Evolutionary conservation across 139 green algal genomes (phyloP), one percentile per base, ranked within the genome.

Genomic region (Coccomyxa sp.): DNA sequence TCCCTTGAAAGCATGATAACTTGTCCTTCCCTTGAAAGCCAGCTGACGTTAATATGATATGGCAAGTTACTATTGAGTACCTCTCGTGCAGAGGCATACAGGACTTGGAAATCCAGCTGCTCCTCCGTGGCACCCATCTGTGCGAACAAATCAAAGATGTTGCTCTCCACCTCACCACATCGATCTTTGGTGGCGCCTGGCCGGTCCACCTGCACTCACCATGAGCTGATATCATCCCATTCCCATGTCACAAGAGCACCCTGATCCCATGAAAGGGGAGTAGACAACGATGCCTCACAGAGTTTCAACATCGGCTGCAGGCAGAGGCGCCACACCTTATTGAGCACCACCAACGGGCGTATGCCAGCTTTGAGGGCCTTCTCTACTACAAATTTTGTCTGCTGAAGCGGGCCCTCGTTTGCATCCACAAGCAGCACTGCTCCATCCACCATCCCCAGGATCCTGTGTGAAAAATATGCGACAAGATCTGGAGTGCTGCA

Each of bases 361-460:
- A 98, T 77, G 21, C 91, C 90, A 10, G 84, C 81, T 67, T 83
- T 82, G 7, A 98, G 85, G 12, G 95, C 95, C 90, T 98, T 98
- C 32, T 88, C 87, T 38, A 98, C 77, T 76, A 98, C 95, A 89
- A 96, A 97, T 87, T 97, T 98, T 58, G 95, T 98, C 86, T 97
- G 94, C 27, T 92, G 90, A 51, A 97, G 84, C 0, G 91, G 90
- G 0, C 95, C 95, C 83, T 98, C 95, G 13, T 83, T 91, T 0
- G 93, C 94, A 80, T 98, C 95, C 79, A 98, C 95, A 82, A 98
- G 83, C 81, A 98, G 88, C 82, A 98, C 84, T 16, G 91, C 92
- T 13, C 95, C 95, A 67, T 98, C 95, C 38, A 98, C 95, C 93
- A 98, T 93, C 60, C 93, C 91, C 68, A 98, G 84, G 76, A 96